These are phyloP conservation scores for Starmerella etchellsii DNA, from an alignment of 805 yeast genomes.

Conservation along the genomic window DNA sequence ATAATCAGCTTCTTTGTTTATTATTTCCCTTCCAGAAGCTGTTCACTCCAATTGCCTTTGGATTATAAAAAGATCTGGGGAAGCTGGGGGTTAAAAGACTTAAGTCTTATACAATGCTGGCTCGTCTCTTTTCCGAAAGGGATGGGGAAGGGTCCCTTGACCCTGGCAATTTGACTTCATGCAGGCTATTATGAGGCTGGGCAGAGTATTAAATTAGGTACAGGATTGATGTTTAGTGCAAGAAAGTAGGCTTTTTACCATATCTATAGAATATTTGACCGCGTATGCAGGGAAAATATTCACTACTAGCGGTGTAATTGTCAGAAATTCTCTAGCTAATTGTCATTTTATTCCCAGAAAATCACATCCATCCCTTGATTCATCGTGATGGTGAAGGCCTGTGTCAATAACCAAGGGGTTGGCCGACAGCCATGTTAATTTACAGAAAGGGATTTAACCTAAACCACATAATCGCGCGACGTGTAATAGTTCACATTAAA, in stretches of 20 bases:
- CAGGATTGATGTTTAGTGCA: conserved; percentile 1
- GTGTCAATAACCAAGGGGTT: conserved; percentile 10
- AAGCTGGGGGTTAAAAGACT: conserved; percentile 1
- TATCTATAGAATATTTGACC: too few species aligned
- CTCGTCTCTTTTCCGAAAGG: conserved; percentile 12
- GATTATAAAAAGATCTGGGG: neutral
- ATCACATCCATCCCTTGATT: too few species aligned
- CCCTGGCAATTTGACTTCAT: conserved; percentile 13
- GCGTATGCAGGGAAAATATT: too few species aligned
- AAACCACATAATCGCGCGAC: neutral
- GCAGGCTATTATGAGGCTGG: conserved; percentile 17
- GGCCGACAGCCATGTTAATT: conserved; percentile 2
- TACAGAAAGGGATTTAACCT: neutral
- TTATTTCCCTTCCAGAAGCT: too few species aligned
- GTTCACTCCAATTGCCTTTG: too few species aligned
- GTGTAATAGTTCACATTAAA: neutral
- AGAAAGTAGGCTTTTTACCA: too few species aligned
- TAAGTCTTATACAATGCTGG: conserved; percentile 5
- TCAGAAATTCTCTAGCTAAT: too few species aligned
- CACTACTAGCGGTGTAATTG: too few species aligned
- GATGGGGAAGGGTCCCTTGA: conserved; percentile 16
- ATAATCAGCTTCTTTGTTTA: too few species aligned
- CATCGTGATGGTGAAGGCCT: too few species aligned
- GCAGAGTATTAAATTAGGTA: conserved; percentile 7
- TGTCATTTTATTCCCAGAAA: too few species aligned